Conservation (phyloP, 192 early-diverging fungal species). For the Allomyces macrogynus region DNA sequence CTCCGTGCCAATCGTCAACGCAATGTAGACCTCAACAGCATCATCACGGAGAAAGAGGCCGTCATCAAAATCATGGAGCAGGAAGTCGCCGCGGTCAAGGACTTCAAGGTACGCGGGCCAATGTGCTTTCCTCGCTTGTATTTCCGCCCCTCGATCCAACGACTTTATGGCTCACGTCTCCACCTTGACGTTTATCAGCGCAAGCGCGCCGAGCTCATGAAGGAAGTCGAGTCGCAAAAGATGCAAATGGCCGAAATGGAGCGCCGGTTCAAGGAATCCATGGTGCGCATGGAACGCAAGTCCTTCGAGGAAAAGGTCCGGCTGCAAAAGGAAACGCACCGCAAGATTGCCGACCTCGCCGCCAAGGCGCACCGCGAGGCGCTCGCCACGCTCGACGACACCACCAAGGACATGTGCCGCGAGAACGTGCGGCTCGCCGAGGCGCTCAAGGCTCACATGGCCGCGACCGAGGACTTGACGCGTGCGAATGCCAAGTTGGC, state of each 20-base stretch:
- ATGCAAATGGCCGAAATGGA: slow-evolving; percentile 32
- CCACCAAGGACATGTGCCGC: slow-evolving; percentile 40
- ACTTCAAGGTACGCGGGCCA: slow-evolving; percentile 24
- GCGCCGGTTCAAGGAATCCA: slow-evolving; percentile 26
- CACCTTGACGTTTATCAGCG: slow-evolving; percentile 9
- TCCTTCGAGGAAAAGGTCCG: slow-evolving; percentile 47
- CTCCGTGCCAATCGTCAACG: too few species aligned
- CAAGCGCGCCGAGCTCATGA: slow-evolving; percentile 36
- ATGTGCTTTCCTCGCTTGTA: not conserved
- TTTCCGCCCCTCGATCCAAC: too few species aligned
- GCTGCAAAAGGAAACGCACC: slow-evolving; percentile 38
- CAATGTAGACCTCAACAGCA: slow-evolving; percentile 17
- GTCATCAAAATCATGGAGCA: slow-evolving; percentile 38
- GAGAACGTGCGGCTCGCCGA: slow-evolving; percentile 39
- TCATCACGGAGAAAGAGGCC: slow-evolving; percentile 32
- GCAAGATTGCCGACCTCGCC: slow-evolving; percentile 39
- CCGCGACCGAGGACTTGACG: slow-evolving; percentile 30
- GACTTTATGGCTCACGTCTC: too few species aligned
- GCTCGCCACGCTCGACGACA: slow-evolving; percentile 29
- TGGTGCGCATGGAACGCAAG: slow-evolving; percentile 37
- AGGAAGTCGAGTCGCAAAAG: slow-evolving; percentile 33
- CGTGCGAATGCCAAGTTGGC: slow-evolving; percentile 19
- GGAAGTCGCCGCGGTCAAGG: slow-evolving; percentile 40
- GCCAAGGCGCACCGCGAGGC: slow-evolving; percentile 41
- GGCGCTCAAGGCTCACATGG: slow-evolving; percentile 30